Evolutionary conservation across 441 rosid genomes (phyloP).

Genomic region (Gossypium trilobum): DNA sequence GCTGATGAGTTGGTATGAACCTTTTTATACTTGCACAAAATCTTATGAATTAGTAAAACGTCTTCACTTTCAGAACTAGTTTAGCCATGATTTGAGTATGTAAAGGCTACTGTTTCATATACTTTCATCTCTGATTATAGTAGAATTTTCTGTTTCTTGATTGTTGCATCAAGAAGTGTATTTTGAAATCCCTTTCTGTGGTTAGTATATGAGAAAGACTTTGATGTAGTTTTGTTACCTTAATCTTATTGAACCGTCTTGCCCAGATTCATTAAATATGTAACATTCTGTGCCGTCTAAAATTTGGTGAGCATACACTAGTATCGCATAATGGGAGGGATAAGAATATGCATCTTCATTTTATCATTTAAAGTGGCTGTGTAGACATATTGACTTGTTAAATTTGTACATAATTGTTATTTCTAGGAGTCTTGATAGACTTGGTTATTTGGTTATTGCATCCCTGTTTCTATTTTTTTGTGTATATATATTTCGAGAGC

Average conservation of each 20-base stretch:
- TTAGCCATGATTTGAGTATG: neutral
- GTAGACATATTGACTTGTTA: neutral
- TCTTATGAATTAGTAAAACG: neutral
- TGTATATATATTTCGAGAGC: neutral
- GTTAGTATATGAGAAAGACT: neutral
- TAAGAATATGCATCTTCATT: neutral
- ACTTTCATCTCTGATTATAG: neutral
- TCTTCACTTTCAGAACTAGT: neutral
- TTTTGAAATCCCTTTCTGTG: neutral
- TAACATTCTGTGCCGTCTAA: neutral
- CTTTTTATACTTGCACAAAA: neutral
- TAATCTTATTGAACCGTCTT: conserved; percentile 5
- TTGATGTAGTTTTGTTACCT: neutral
- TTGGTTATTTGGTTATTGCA: neutral
- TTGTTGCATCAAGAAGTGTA: neutral
- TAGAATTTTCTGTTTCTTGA: neutral
- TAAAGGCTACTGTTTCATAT: neutral
- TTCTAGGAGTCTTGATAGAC: neutral
- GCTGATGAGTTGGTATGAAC: conserved; percentile 58
- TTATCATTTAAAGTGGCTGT: neutral
- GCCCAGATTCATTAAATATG: neutral
- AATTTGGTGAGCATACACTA: neutral
- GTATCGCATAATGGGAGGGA: neutral
- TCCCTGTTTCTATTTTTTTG: conserved; percentile 1
- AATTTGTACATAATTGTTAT: neutral